Percentiles rank a stretch among this genome's conserved stretches.
Evolutionary conservation across 345 rosid genomes (phyloP).

Genomic region (Citrus maxima): DNA sequence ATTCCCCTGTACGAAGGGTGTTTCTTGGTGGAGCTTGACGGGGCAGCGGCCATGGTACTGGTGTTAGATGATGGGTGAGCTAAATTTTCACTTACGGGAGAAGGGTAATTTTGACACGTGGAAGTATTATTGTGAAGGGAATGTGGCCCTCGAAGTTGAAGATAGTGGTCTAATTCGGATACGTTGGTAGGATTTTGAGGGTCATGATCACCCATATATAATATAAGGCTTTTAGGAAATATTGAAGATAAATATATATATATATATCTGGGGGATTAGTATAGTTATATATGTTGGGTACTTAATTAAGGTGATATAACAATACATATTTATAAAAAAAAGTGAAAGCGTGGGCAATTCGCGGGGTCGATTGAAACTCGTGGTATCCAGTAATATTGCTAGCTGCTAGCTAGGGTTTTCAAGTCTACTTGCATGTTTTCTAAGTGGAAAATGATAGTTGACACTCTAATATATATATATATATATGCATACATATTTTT

Average conservation of each 20-base stretch:
- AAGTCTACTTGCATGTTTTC: neutral
- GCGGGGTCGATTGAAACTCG: constrained; percentile 22
- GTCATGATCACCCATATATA: constrained; percentile 25
- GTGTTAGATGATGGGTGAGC: constrained; percentile 5
- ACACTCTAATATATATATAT: neutral
- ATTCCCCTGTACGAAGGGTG: constrained; percentile 65
- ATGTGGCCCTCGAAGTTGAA: constrained; percentile 11
- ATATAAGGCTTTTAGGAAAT: neutral
- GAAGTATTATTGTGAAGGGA: neutral
- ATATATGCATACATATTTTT: too few relatives aligned
- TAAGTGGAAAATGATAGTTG: constrained; percentile 4
- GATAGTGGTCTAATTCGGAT: constrained; percentile 23
- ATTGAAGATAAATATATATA: neutral
- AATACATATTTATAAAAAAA: neutral
- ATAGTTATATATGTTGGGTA: neutral
- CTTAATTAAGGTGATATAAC: neutral
- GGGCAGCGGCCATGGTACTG: constrained; percentile 8
- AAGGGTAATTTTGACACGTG: constrained; percentile 26
- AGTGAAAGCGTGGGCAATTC: constrained; percentile 51
- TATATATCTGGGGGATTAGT: neutral
- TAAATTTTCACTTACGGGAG: constrained; percentile 12
- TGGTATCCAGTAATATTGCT: constrained; percentile 5
- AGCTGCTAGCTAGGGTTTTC: neutral
- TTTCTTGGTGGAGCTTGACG: constrained; percentile 32
- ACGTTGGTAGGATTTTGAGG: constrained; percentile 26